Evolutionary conservation across 2,329 filamentous ascomycete species (phyloP), one percentile per base, ranked within the genome.

Genomic region (Phialophora macrospora): DNA sequence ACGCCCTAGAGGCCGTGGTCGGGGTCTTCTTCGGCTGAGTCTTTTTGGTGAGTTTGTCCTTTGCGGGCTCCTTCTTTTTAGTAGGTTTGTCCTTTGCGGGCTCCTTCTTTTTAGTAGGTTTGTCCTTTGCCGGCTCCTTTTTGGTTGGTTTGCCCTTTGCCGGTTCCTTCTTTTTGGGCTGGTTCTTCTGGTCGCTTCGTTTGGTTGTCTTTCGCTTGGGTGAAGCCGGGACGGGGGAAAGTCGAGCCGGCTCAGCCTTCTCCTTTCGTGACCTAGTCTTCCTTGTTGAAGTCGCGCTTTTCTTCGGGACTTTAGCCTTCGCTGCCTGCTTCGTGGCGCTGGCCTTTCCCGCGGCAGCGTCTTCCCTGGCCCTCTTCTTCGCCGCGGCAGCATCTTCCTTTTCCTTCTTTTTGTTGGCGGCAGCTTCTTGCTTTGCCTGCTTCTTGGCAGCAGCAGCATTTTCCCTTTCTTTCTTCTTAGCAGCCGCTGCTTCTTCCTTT

Each of bases 361-460:
- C 54, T 30, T 60, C 55, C 30, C 32, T 9, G 1, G 17, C 32
- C 30, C 34, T 22, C 60, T 62, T 66, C 38, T 32, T 62, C 22
- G 32, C 22, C 8, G 46, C 59, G 1, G 58, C 14, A n/a, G 58
- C 58, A 0, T 56, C 41, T 4, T 58, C 46, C 12, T 6, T 49
- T 12, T 30, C 14, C 41, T 44, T 61, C 26, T 26, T 17, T 5
- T 34, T 60, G 8, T 41, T 26, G 3, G n/a, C 26, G 4, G 44
- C 14, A 2, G 30, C 30, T 30, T 30, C 30, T 30, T 30, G 4
- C 30, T 30, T 30, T 32, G 30, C 28, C 51, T 22, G 24, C 24
- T 24, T 24, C 24, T 24, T 24, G 24, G 24, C 24, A 24, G 24
- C 24, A 24, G 58, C 44, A 3, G 12, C 26, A 12, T 54, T 46